phyloP scores from a whole-genome alignment of 192 early-diverging fungal genomes.

The Coemansia aciculifera region DNA sequence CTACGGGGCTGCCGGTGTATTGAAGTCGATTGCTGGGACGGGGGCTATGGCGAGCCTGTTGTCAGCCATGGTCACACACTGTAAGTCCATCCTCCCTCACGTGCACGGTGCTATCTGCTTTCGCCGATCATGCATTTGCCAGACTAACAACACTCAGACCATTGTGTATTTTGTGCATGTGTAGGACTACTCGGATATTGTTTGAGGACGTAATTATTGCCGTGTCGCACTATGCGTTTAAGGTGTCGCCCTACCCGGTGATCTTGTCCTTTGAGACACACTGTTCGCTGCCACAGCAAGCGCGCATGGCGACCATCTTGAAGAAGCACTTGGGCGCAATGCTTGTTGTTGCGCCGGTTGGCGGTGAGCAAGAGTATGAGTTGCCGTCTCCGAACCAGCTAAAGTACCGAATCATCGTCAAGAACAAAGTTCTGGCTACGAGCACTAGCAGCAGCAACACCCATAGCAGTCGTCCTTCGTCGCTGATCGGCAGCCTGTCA shows the following conservation, averaged over 20 bases:
- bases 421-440: conserved; percentile 59
- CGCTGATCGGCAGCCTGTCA: conserved; percentile 8
- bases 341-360: conserved; percentile 58
- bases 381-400: conserved; percentile 76
- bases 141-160: background rate
- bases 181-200: conserved; percentile 69
- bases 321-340: conserved; percentile 65
- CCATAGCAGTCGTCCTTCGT: conserved; percentile 14
- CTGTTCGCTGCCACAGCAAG: conserved; percentile 75
- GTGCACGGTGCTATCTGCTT: background rate
- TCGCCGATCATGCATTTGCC: background rate
- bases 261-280: conserved; percentile 84
- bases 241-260: conserved; percentile 75
- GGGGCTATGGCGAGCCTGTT: conserved; percentile 70
- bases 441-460: background rate
- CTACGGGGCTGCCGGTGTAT: conserved; percentile 86
- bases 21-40: conserved; percentile 95
- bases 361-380: conserved; percentile 21
- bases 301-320: conserved; percentile 71
- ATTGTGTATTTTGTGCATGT: background rate
- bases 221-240: conserved; percentile 85
- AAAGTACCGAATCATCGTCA: conserved; percentile 72
- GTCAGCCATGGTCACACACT: conserved; percentile 84
- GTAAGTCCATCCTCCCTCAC: conserved; percentile 43
- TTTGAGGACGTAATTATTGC: conserved; percentile 83